These are phyloP conservation scores for Shiraia bambusicola DNA, from an alignment of 2,329 filamentous ascomycete genomes.

Conservation along the genomic window DNA sequence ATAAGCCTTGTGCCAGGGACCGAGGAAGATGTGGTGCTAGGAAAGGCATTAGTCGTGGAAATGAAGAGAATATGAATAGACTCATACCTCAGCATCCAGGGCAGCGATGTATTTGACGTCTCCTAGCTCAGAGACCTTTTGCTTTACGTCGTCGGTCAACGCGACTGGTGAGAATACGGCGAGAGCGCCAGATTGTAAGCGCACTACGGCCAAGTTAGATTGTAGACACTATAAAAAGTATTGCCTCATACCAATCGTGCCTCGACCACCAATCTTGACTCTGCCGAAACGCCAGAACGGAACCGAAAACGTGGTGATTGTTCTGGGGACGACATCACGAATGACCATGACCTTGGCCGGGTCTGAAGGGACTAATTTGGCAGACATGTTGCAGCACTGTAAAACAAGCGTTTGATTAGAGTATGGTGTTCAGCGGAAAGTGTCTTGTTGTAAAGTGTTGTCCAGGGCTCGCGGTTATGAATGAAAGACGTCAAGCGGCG, in stretches of 20 bases:
- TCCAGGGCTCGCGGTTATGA: slow-evolving; percentile 8
- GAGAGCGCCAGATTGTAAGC: slow-evolving; percentile 73
- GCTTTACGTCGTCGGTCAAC: slow-evolving; percentile 73
- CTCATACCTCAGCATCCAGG: slow-evolving; percentile 68
- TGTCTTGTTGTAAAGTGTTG: background rate
- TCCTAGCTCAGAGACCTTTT: slow-evolving; percentile 60
- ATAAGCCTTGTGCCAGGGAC: slow-evolving; percentile 78
- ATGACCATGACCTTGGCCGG: slow-evolving; percentile 88
- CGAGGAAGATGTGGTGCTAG: slow-evolving; percentile 86
- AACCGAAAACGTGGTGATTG: slow-evolving; percentile 72
- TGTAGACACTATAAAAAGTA: background rate
- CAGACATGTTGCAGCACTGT: slow-evolving; percentile 31
- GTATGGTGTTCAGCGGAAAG: no score
- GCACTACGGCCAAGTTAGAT: slow-evolving; percentile 55
- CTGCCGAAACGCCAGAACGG: slow-evolving; percentile 81
- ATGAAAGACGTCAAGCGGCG: slow-evolving; percentile 27
- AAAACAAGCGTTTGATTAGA: no score
- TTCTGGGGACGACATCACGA: slow-evolving; percentile 74
- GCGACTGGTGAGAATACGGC: slow-evolving; percentile 91
- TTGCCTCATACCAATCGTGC: slow-evolving; percentile 68
- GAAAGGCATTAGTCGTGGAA: background rate
- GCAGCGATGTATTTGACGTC: slow-evolving; percentile 83
- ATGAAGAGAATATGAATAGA: background rate
- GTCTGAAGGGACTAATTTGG: slow-evolving; percentile 55
- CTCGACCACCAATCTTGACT: slow-evolving; percentile 82